Evolutionary conservation across 2,329 filamentous ascomycete genomes (phyloP).

Genomic region (Penicillium sp.): DNA sequence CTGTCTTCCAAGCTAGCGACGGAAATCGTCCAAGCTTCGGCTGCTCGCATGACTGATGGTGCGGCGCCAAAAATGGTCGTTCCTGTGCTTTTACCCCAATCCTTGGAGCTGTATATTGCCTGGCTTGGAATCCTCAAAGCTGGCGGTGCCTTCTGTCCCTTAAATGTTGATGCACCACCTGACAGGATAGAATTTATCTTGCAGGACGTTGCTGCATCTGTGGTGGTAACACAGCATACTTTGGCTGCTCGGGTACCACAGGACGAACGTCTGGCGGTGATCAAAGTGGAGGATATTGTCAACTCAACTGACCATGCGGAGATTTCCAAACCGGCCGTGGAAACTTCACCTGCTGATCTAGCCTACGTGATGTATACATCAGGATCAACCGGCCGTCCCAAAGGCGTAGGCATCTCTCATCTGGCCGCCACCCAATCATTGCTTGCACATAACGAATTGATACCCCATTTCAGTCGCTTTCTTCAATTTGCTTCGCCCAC

Average conservation of each 20-base stretch:
- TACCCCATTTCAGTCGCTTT: conserved; percentile 77
- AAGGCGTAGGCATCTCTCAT: conserved; percentile 84
- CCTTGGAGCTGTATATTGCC: conserved; percentile 74
- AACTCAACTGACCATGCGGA: neutral
- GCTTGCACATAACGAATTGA: conserved; percentile 76
- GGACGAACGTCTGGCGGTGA: conserved; percentile 24
- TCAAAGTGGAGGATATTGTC: conserved; percentile 28
- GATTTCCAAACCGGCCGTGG: conserved; percentile 2
- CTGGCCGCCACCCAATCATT: conserved; percentile 78
- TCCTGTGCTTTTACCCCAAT: conserved; percentile 78
- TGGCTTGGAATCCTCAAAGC: conserved; percentile 78
- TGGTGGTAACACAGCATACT: conserved; percentile 66
- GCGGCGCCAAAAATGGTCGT: conserved; percentile 58
- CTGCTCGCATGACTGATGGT: conserved; percentile 12
- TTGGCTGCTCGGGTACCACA: conserved; percentile 26
- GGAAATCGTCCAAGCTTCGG: conserved; percentile 46
- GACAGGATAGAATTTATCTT: conserved; percentile 82
- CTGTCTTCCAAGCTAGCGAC: conserved; percentile 61
- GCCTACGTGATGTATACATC: conserved; percentile 96
- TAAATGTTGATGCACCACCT: conserved; percentile 75
- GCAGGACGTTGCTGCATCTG: conserved; percentile 70
- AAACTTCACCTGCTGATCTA: conserved; percentile 45
- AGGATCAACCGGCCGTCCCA: conserved; percentile 85
- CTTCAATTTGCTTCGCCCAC: conserved; percentile 91
- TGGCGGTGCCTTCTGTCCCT: conserved; percentile 83